Conservation (phyloP, 257 asterid genomes). For the Solanum pinnatisectum region DNA sequence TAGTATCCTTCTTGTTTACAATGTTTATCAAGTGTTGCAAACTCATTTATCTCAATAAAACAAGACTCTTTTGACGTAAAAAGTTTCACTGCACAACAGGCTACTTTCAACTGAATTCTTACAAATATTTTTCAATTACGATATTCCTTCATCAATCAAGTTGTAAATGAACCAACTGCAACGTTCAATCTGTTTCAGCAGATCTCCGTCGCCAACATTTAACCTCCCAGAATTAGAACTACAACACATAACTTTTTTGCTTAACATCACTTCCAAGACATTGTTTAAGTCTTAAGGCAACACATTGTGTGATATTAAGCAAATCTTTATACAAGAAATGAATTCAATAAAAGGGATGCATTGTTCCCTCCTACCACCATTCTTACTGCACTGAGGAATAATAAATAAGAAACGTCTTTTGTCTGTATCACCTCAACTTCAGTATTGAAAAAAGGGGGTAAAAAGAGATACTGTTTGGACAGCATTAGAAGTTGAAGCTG, state of each 20-base stretch:
- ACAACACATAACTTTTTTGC: neutral
- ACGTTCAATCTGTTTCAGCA: neutral
- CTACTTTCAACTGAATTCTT: neutral
- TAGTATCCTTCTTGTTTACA: neutral
- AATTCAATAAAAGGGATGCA: neutral
- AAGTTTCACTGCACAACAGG: neutral
- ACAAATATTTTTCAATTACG: neutral
- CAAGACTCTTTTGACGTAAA: neutral
- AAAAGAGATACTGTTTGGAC: neutral
- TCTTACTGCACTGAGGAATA: neutral
- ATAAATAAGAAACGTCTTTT: neutral
- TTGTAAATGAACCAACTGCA: neutral
- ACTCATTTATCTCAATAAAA: neutral
- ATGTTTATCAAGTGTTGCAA: neutral
- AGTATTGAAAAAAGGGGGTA: accelerated
- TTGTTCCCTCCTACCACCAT: neutral
- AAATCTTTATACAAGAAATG: no score
- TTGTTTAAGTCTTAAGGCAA: no score
- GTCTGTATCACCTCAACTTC: neutral
- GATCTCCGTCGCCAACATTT: neutral
- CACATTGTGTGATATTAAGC: no score
- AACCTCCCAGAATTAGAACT: neutral
- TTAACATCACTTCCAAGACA: no score
- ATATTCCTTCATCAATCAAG: neutral
- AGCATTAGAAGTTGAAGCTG: neutral